Evolutionary conservation across 2,329 filamentous ascomycete genomes (phyloP).

Genomic region (Beauveria varroae): DNA sequence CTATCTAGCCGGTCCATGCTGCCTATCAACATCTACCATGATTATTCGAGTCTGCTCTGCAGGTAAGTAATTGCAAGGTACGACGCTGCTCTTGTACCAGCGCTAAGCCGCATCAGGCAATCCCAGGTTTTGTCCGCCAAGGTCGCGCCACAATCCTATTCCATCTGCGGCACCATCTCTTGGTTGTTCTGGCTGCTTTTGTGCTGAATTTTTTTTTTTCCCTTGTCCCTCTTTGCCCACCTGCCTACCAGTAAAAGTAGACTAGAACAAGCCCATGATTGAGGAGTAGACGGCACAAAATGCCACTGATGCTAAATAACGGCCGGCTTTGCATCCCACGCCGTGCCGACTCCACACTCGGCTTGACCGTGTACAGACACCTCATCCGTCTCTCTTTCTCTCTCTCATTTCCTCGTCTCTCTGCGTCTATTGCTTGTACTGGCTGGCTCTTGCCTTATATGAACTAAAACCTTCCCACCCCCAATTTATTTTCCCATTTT

Average conservation of each 20-base stretch:
- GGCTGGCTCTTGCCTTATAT: conserved; percentile 1
- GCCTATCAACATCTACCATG: no score
- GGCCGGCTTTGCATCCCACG: conserved; percentile 7
- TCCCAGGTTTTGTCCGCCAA: not conserved
- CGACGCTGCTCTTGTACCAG: no score
- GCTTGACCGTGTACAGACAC: conserved; percentile 5
- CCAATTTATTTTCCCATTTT: not conserved
- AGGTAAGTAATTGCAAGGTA: no score
- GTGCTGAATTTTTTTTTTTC: not conserved
- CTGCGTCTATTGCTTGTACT: not conserved
- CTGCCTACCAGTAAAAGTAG: not conserved
- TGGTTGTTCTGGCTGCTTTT: not conserved
- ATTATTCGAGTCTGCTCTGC: no score
- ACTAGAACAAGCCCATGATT: no score
- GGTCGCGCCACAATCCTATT: conserved; percentile 4
- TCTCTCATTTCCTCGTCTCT: not conserved
- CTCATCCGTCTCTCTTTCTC: not conserved
- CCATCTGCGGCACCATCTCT: not conserved
- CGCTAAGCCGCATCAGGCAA: not conserved
- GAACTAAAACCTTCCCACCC: not conserved
- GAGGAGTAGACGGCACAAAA: not conserved
- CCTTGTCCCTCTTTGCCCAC: not conserved
- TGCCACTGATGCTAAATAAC: not conserved
- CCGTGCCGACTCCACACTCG: conserved; percentile 6
- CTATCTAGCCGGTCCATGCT: no score